phyloP scores from a whole-genome alignment of 2,329 filamentous ascomycete species.

The Calycina marina region DNA sequence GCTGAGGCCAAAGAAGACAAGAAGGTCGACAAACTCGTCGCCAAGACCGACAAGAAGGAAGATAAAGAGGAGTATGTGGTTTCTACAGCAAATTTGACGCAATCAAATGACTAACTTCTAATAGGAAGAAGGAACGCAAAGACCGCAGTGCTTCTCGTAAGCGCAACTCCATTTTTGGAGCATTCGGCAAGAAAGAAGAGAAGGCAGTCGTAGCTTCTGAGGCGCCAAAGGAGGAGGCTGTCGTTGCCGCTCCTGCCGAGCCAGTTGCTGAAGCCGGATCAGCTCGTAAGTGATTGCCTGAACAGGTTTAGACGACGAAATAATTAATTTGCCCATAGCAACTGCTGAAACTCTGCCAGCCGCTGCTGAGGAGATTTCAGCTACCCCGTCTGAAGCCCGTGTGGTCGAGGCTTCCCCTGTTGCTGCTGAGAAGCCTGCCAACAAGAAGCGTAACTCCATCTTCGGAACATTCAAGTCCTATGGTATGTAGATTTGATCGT shows the following conservation, averaged over 20 bases:
- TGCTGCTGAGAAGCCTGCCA: constrained; percentile 23
- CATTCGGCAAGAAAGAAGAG: constrained; percentile 24
- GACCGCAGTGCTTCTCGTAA: constrained; percentile 50
- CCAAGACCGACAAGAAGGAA: constrained; percentile 32
- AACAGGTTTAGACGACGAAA: too few relatives aligned
- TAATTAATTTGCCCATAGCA: constrained; percentile 9
- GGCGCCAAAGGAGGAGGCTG: constrained; percentile 19
- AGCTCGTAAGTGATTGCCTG: constrained; percentile 1
- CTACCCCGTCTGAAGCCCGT: constrained; percentile 13
- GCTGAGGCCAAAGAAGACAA: constrained; percentile 19
- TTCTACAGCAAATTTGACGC: too few relatives aligned
- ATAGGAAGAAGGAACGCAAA: constrained; percentile 46
- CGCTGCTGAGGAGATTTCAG: constrained; percentile 17
- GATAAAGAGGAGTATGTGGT: constrained; percentile 35
- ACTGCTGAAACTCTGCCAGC: constrained; percentile 9
- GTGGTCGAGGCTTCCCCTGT: constrained; percentile 23
- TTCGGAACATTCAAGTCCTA: constrained; percentile 21
- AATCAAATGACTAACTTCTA: too few relatives aligned
- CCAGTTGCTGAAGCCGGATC: constrained; percentile 11
- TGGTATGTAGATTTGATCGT: too few relatives aligned
- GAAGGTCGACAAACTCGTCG: constrained; percentile 31
- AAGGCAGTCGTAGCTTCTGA: constrained; percentile 20
- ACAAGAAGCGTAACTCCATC: constrained; percentile 21
- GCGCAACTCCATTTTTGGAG: constrained; percentile 48
- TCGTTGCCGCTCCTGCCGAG: constrained; percentile 5